A percentile compares a stretch with the other conserved stretches of the same genome.
Conservation (phyloP, 768 basidiomycete species). For the Mycena leptocephala region DNA sequence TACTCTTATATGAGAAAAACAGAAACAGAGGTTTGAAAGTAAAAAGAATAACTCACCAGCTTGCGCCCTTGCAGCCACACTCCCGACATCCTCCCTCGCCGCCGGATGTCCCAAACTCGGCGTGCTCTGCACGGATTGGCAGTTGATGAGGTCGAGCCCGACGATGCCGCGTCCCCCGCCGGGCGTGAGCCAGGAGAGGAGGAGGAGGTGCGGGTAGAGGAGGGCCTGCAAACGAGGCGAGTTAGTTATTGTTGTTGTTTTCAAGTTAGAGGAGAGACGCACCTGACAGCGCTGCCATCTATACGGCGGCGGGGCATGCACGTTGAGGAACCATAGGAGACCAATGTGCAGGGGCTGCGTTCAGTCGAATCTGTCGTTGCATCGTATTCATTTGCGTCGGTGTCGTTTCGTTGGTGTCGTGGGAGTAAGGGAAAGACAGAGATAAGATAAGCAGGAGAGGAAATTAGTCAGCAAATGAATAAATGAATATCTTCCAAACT, state of each 20-base stretch:
- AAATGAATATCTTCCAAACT: too few relatives aligned
- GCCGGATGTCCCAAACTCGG: conserved; percentile 87
- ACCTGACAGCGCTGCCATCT: conserved; percentile 89
- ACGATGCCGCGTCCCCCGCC: conserved; percentile 91
- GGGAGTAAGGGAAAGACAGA: too few relatives aligned
- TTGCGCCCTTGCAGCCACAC: conserved; percentile 82
- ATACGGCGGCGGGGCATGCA: conserved; percentile 86
- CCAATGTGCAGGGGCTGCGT: conserved; percentile 88
- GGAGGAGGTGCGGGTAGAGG: conserved; percentile 86
- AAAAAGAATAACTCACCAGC: conserved; percentile 56
- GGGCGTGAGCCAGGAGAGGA: conserved; percentile 90
- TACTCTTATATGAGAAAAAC: too few relatives aligned
- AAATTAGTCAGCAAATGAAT: too few relatives aligned
- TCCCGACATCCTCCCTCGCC: conserved; percentile 93
- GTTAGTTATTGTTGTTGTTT: too few relatives aligned
- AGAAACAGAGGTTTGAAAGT: not conserved
- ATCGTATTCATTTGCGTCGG: too few relatives aligned
- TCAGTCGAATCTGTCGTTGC: too few relatives aligned
- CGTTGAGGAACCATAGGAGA: conserved; percentile 92
- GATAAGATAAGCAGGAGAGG: too few relatives aligned
- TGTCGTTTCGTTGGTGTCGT: too few relatives aligned
- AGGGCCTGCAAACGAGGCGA: too few relatives aligned
- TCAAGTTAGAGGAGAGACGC: too few relatives aligned
- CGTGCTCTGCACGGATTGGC: conserved; percentile 87
- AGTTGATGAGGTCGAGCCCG: conserved; percentile 89